Conservation (phyloP, 2,329 filamentous ascomycete genomes). For the Colletotrichum lini region DNA sequence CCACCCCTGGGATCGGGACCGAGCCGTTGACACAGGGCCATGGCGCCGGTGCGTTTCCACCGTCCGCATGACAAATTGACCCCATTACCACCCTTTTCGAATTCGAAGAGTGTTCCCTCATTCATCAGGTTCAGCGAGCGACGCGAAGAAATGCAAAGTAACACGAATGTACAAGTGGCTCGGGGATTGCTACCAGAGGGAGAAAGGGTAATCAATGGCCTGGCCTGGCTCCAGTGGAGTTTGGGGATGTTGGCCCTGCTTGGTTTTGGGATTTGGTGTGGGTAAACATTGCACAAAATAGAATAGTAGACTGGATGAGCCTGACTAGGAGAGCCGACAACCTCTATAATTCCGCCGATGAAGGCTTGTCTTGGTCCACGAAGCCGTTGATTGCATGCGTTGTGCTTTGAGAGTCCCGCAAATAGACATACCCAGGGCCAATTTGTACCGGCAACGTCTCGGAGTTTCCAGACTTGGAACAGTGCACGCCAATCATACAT, state of each 20-base stretch:
- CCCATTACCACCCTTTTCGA: not conserved
- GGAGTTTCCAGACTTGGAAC: no score
- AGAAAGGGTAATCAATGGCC: not conserved
- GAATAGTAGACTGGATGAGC: not conserved
- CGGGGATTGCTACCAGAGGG: not conserved
- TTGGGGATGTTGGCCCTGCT: not conserved
- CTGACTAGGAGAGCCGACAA: no score
- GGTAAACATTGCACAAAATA: no score
- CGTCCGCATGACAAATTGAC: not conserved
- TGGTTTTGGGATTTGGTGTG: no score
- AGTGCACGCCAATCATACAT: no score
- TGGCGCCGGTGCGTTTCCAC: not conserved
- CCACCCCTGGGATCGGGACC: conserved; percentile 10
- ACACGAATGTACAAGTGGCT: not conserved
- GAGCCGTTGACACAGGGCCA: not conserved
- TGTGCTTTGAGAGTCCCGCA: no score
- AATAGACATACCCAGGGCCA: no score
- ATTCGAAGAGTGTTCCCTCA: not conserved
- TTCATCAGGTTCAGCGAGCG: not conserved
- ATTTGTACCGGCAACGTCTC: no score
- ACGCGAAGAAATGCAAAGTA: conserved; percentile 17
- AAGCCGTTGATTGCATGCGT: no score
- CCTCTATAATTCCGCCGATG: no score
- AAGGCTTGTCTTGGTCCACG: no score
- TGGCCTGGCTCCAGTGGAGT: not conserved